phyloP scores from a whole-genome alignment of 768 basidiomycete species.

The Pleurotus tuber-regium region DNA sequence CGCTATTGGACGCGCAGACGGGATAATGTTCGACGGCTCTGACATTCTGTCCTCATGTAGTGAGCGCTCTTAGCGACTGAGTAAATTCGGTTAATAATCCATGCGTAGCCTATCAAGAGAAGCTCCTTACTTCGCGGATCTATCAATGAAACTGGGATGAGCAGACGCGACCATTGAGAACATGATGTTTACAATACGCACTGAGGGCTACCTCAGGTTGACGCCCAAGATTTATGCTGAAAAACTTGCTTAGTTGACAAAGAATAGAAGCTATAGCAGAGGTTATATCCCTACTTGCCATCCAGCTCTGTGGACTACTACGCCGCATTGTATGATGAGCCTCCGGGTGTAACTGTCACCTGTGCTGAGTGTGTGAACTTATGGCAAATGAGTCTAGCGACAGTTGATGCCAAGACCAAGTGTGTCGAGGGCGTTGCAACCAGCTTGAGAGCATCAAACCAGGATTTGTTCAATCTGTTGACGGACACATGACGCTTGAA shows the following conservation, averaged over 20 bases:
- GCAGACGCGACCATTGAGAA: background rate
- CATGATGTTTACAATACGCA: background rate
- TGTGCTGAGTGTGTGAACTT: background rate
- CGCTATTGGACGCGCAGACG: background rate
- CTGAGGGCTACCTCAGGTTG: background rate
- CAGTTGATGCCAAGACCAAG: constrained; percentile 2
- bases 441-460: too few species aligned
- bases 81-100: background rate
- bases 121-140: constrained; percentile 8
- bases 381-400: too few species aligned
- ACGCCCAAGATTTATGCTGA: too few species aligned
- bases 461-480: too few species aligned
- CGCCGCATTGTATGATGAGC: background rate
- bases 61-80: constrained; percentile 6
- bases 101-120: constrained; percentile 4
- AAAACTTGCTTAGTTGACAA: background rate
- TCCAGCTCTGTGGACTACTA: background rate
- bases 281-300: background rate
- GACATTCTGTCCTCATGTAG: background rate
- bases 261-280: background rate
- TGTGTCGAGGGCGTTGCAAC: too few species aligned
- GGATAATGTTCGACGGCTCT: background rate
- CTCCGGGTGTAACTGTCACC: background rate
- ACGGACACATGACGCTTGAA: too few species aligned
- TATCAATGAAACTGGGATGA: background rate